phyloP scores from a whole-genome alignment of 78 protist species.

The Protostelium mycophagum region DNA sequence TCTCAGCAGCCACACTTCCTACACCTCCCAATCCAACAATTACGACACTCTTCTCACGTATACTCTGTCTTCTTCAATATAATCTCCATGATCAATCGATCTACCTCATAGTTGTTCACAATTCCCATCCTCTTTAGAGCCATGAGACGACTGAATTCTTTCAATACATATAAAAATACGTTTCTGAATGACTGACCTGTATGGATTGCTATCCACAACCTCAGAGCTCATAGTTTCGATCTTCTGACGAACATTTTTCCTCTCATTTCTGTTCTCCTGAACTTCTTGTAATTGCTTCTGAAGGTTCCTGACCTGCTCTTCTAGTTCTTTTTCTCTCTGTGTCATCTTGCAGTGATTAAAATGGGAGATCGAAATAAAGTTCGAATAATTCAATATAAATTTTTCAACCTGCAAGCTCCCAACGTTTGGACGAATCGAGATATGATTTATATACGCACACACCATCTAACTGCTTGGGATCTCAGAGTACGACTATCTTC shows the following conservation, averaged over 20 bases:
- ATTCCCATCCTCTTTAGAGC: conserved; percentile 96
- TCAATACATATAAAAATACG: not conserved
- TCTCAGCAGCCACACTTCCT: conserved; percentile 94
- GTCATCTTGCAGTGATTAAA: no score
- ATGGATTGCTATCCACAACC: conserved; percentile 78
- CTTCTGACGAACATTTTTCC: conserved; percentile 12
- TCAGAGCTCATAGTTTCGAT: conserved; percentile 56
- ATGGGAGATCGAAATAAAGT: no score
- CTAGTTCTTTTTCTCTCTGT: not conserved
- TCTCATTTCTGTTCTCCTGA: no score
- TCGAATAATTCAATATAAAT: no score
- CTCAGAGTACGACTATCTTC: no score
- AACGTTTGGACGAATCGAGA: no score
- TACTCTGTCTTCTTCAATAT: conserved; percentile 29
- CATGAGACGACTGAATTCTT: conserved; percentile 82
- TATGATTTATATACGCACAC: no score
- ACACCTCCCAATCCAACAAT: conserved; percentile 95
- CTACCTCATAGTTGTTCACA: conserved; percentile 87
- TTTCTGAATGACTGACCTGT: not conserved
- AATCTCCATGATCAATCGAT: not conserved
- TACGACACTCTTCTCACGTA: conserved; percentile 74
- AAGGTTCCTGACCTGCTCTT: not conserved
- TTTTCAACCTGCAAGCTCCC: no score
- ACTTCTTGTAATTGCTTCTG: not conserved
- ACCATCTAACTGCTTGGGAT: no score